These are phyloP conservation scores for Lippia alba DNA, from an alignment of 305 asterid species.

Conservation along the genomic window DNA sequence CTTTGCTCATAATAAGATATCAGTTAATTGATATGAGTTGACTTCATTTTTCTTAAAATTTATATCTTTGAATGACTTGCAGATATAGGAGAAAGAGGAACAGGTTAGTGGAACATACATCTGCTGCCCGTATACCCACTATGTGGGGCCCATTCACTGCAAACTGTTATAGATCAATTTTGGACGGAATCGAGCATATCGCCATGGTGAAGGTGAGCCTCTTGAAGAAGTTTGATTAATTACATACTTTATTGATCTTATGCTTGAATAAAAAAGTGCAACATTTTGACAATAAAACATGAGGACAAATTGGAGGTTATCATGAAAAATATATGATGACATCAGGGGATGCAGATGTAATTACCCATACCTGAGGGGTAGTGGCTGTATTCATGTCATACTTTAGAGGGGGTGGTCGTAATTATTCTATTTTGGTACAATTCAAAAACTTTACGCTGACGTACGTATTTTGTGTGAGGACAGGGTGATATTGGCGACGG, in stretches of 20 bases:
- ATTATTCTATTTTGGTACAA: not conserved
- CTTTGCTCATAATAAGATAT: not conserved
- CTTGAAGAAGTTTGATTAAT: not conserved
- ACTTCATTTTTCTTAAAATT: not conserved
- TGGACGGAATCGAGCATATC: conserved; percentile 94
- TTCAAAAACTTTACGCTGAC: not conserved
- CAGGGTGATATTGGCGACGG: conserved; percentile 97
- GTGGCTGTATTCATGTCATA: too few species aligned
- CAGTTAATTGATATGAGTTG: not conserved
- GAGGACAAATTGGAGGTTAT: too few species aligned
- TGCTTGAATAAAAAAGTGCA: not conserved
- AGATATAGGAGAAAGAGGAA: conserved; percentile 92
- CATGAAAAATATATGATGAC: too few species aligned
- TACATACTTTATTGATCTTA: not conserved
- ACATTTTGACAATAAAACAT: too few species aligned
- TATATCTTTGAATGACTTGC: conserved; percentile 34
- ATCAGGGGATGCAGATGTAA: too few species aligned
- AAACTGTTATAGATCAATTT: conserved; percentile 76
- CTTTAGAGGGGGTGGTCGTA: too few species aligned
- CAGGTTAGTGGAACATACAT: conserved; percentile 81
- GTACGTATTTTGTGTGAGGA: conserved; percentile 17
- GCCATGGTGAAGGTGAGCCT: conserved; percentile 92
- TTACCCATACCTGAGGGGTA: too few species aligned
- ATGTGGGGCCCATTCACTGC: conserved; percentile 97
- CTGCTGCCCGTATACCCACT: conserved; percentile 92